Evolutionary conservation across 345 rosid species (phyloP).

Genomic region (Dimocarpus longan): DNA sequence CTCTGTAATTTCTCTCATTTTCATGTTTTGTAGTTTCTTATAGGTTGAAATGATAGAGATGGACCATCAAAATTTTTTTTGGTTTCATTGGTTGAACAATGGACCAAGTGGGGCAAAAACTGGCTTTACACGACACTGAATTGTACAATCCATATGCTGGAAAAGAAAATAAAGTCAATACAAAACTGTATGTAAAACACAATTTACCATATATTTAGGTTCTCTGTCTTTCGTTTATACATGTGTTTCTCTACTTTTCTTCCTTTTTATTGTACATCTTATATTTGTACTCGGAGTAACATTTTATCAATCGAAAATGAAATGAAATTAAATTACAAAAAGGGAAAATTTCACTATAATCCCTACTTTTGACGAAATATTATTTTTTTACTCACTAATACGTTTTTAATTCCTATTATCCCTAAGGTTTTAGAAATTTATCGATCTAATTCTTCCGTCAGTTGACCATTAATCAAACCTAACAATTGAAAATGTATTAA

Average conservation of each 20-base stretch:
- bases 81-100: slow-evolving; percentile 9
- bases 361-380: no score
- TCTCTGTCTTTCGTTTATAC: background rate
- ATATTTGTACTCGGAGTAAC: no score
- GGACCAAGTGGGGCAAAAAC: slow-evolving; percentile 12
- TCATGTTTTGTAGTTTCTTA: slow-evolving; percentile 5
- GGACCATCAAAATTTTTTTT: slow-evolving; percentile 14
- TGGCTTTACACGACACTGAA: slow-evolving; percentile 11
- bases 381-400: no score
- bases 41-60: slow-evolving; percentile 18
- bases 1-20: background rate
- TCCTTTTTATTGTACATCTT: no score
- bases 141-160: slow-evolving; percentile 23
- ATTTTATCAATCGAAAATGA: no score
- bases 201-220: background rate
- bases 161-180: slow-evolving; percentile 20
- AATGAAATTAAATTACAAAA: no score
- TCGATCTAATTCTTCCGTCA: no score
- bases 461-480: no score
- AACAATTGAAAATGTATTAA: no score
- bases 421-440: no score
- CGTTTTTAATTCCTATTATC: no score
- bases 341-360: no score
- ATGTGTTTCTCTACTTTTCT: background rate
- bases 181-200: slow-evolving; percentile 21